Percentiles rank a stretch among this genome's conserved stretches.
phyloP scores from a whole-genome alignment of 1,284 basidiomycete genomes.

The Puccinia triticina region DNA sequence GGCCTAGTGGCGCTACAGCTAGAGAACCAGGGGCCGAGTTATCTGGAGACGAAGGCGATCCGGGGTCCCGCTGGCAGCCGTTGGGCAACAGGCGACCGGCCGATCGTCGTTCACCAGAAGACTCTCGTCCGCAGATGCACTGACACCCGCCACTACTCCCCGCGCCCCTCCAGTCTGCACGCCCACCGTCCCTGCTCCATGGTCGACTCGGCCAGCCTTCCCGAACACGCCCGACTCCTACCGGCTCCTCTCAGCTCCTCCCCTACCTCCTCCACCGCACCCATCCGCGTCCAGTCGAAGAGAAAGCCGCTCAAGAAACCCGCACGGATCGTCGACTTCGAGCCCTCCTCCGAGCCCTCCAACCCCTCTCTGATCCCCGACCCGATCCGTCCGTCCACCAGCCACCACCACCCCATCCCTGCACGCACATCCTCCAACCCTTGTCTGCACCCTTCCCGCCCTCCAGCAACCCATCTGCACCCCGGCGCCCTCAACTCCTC shows the following conservation, averaged over 20 bases:
- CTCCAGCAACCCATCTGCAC: neutral
- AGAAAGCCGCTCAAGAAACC: neutral
- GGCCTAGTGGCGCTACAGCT: constrained; percentile 36
- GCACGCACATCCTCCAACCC: too few relatives aligned
- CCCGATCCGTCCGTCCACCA: neutral
- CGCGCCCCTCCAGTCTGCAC: neutral
- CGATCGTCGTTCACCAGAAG: neutral
- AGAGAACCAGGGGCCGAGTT: constrained; percentile 53
- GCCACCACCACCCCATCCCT: neutral
- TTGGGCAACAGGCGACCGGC: neutral
- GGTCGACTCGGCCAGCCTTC: neutral
- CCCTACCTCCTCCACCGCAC: neutral
- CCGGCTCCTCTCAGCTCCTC: neutral
- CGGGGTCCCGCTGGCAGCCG: neutral
- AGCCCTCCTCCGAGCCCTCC: too few relatives aligned
- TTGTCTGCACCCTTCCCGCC: neutral
- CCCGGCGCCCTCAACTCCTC: neutral
- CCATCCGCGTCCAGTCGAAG: neutral
- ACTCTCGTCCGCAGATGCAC: neutral
- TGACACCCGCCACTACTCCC: neutral
- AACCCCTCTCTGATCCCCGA: neutral
- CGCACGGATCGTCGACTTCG: constrained; percentile 7
- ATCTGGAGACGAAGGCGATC: constrained; percentile 3
- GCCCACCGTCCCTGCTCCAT: neutral
- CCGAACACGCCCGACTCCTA: neutral